Conservation (phyloP, 2,329 filamentous ascomycete species). For the Fusarium setosum region DNA sequence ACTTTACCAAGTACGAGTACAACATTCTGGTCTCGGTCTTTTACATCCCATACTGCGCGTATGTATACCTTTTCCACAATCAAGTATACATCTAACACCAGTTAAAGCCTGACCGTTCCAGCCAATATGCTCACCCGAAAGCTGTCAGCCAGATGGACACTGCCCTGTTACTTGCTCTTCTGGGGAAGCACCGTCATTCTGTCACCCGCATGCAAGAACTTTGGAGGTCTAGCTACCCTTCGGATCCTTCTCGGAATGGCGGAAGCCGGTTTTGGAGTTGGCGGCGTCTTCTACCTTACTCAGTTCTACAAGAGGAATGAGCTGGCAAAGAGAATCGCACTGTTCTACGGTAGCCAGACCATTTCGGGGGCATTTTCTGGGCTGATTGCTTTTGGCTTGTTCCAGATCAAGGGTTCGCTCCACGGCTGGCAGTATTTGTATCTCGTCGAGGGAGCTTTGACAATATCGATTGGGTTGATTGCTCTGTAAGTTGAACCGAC, state of each 20-base stretch:
- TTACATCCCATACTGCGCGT: neutral
- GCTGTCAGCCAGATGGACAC: neutral
- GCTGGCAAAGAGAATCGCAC: neutral
- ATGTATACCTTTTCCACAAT: too few relatives aligned
- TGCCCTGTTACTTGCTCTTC: neutral
- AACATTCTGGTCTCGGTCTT: neutral
- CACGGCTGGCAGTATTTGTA: neutral
- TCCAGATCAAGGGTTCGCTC: neutral
- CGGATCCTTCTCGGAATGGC: neutral
- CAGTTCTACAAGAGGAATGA: neutral
- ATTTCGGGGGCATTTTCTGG: neutral
- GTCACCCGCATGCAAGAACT: neutral
- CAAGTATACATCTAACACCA: neutral
- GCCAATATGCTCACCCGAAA: conserved; percentile 4
- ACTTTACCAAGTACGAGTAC: neutral
- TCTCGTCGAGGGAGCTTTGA: neutral
- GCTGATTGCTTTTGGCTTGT: neutral
- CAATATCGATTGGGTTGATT: neutral
- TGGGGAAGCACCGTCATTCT: neutral
- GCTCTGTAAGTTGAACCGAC: neutral
- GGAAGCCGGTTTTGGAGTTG: neutral
- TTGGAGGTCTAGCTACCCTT: neutral
- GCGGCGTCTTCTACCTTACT: neutral
- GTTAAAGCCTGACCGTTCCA: neutral
- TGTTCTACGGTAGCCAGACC: neutral